Evolutionary conservation across 2,329 filamentous ascomycete genomes (phyloP).

Genomic region (Magnaporthiopsis poae): DNA sequence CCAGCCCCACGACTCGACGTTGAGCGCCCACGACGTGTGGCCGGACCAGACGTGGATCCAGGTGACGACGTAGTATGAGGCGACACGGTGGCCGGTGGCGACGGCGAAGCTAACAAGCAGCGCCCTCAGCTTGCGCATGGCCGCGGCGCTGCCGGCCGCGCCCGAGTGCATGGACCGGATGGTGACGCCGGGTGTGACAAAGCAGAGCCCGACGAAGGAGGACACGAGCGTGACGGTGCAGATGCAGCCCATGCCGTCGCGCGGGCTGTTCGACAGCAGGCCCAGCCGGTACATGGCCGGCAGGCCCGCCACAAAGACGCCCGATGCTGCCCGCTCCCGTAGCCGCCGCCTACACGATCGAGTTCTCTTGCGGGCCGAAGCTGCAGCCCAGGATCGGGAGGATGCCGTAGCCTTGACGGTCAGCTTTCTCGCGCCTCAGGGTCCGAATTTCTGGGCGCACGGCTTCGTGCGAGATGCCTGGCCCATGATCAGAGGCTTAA

Average conservation of each 20-base stretch:
- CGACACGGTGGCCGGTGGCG: conserved; percentile 43
- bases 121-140: conserved; percentile 47
- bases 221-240: conserved; percentile 52
- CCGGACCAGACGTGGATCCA: conserved; percentile 46
- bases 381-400: conserved; percentile 41
- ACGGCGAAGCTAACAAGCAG: conserved; percentile 39
- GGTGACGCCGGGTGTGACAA: conserved; percentile 49
- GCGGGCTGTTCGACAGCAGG: conserved; percentile 40
- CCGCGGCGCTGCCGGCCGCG: conserved; percentile 38
- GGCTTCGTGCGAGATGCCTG: conserved; percentile 29
- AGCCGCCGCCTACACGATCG: conserved; percentile 51
- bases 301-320: conserved; percentile 49
- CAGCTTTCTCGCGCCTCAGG: background rate
- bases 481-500: conserved; percentile 26
- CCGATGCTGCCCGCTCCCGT: conserved; percentile 45
- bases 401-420: conserved; percentile 35
- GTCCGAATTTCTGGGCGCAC: background rate
- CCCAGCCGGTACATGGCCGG: conserved; percentile 50
- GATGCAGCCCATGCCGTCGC: conserved; percentile 46
- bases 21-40: conserved; percentile 41
- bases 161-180: conserved; percentile 55
- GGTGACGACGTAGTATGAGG: conserved; percentile 47
- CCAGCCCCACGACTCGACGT: conserved; percentile 50
- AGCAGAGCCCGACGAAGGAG: conserved; percentile 55
- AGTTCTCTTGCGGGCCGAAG: conserved; percentile 52